Evolutionary conservation across 1,139 yeast species (phyloP).

Genomic region (Williopsis jadinii): DNA sequence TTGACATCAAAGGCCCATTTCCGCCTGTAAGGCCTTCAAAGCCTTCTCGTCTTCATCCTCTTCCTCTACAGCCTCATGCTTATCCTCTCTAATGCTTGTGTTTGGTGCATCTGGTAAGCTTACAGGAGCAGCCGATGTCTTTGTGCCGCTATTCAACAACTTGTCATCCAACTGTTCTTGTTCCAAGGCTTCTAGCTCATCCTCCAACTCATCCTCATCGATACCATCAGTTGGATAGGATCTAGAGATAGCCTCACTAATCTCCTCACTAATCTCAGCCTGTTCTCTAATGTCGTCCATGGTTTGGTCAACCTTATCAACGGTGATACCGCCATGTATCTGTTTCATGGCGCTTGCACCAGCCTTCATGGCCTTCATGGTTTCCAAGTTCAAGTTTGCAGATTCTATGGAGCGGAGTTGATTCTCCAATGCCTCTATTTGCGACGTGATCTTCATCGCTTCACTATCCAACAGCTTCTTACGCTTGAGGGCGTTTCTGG

Average conservation of each 20-base stretch:
- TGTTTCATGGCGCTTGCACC: conserved; percentile 96
- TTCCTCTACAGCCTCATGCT: conserved; percentile 36
- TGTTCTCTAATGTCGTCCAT: conserved; percentile 98
- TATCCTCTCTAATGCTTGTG: conserved; percentile 18
- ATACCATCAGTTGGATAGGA: conserved; percentile 64
- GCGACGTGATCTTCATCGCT: conserved; percentile 75
- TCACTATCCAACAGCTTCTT: conserved; percentile 79
- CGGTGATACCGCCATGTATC: conserved; percentile 90
- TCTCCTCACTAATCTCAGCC: conserved; percentile 90
- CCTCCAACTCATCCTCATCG: conserved; percentile 82
- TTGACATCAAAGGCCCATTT: conserved; percentile 55
- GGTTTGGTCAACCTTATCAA: conserved; percentile 95
- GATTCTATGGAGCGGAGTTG: conserved; percentile 88
- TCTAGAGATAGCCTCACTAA: conserved; percentile 91
- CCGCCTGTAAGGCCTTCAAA: conserved; percentile 81
- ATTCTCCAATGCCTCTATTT: conserved; percentile 82
- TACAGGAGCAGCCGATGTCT: conserved; percentile 19
- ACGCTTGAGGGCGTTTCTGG: conserved; percentile 81
- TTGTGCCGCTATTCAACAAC: conserved; percentile 41
- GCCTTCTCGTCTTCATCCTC: conserved; percentile 92
- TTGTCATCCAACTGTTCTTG: conserved; percentile 68
- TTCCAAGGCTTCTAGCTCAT: conserved; percentile 83
- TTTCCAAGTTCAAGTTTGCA: conserved; percentile 93
- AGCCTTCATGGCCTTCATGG: conserved; percentile 98
- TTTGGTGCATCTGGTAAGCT: conserved; percentile 36